Conservation (phyloP, 2,329 filamentous ascomycete genomes). For the Alternaria sp. region DNA sequence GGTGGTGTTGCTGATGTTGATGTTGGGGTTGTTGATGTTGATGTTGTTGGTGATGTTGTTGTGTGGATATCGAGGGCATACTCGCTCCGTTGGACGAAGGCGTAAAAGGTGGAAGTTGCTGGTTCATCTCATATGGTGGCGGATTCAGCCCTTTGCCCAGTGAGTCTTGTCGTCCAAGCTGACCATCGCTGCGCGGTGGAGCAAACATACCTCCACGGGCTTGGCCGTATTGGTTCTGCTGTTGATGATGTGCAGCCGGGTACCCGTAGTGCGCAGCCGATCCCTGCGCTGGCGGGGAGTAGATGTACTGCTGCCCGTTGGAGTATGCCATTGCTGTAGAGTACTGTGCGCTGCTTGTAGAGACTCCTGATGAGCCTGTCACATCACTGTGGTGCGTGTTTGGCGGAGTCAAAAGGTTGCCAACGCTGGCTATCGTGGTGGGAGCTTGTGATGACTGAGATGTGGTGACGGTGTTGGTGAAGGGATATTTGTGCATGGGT, state of each 20-base stretch:
- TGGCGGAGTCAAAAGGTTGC: slow-evolving; percentile 68
- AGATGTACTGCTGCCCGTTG: slow-evolving; percentile 67
- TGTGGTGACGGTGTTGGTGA: slow-evolving; percentile 46
- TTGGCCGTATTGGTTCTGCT: slow-evolving; percentile 43
- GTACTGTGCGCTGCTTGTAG: slow-evolving; percentile 63
- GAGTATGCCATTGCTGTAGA: slow-evolving; percentile 66
- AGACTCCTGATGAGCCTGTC: slow-evolving; percentile 66
- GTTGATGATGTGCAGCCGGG: slow-evolving; percentile 46
- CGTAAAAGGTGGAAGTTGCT: slow-evolving; percentile 66
- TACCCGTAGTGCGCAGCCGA: slow-evolving; percentile 62
- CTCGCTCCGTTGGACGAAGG: slow-evolving; percentile 59
- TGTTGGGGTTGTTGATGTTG: slow-evolving; percentile 25
- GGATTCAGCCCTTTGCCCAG: slow-evolving; percentile 70
- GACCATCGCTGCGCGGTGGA: slow-evolving; percentile 58
- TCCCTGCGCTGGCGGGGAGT: slow-evolving; percentile 63
- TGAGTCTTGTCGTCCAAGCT: slow-evolving; percentile 61
- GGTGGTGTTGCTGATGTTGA: slow-evolving; percentile 42
- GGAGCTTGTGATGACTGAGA: slow-evolving; percentile 57
- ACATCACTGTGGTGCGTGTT: slow-evolving; percentile 66
- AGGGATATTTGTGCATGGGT: slow-evolving; percentile 62
- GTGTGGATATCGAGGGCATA: slow-evolving; percentile 54
- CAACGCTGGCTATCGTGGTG: slow-evolving; percentile 59
- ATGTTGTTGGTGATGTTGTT: slow-evolving; percentile 35
- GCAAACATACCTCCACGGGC: slow-evolving; percentile 60
- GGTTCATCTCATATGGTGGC: slow-evolving; percentile 70